Percentiles rank a stretch among this genome's conserved stretches.
phyloP scores from a whole-genome alignment of 2,329 filamentous ascomycete genomes.

The Trichophyton rubrum region DNA sequence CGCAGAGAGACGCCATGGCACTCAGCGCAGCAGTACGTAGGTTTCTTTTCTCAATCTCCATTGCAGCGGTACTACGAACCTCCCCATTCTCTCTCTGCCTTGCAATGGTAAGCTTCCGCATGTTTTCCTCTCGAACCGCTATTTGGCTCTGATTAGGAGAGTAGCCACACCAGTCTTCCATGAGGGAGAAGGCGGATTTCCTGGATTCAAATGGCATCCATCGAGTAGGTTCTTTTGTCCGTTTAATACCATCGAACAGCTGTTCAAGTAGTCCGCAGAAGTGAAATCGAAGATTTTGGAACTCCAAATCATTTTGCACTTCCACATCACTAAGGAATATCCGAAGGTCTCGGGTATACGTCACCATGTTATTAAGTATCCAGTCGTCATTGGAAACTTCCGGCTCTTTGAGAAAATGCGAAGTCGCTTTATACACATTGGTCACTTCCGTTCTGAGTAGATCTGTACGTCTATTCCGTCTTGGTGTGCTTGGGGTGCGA shows the following conservation, averaged over 20 bases:
- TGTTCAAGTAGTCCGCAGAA: slow-evolving; percentile 92
- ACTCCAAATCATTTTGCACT: slow-evolving; percentile 88
- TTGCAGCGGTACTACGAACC: slow-evolving; percentile 66
- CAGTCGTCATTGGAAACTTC: slow-evolving; percentile 78
- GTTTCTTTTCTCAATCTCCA: slow-evolving; percentile 95
- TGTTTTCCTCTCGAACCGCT: slow-evolving; percentile 67
- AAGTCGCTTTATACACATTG: slow-evolving; percentile 87
- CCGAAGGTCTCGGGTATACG: slow-evolving; percentile 82
- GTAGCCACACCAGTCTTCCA: slow-evolving; percentile 99
- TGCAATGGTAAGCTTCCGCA: slow-evolving; percentile 73
- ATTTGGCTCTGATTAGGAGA: slow-evolving; percentile 82
- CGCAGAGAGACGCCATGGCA: slow-evolving; percentile 89
- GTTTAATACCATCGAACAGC: slow-evolving; percentile 80
- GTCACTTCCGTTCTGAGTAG: slow-evolving; percentile 85
- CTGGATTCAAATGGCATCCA: slow-evolving; percentile 98
- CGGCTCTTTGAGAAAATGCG: slow-evolving; percentile 68
- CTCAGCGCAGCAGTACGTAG: slow-evolving; percentile 80
- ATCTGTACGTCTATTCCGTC: slow-evolving; percentile 72
- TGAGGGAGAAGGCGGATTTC: slow-evolving; percentile 87
- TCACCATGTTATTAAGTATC: slow-evolving; percentile 76
- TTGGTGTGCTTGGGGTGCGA: slow-evolving; percentile 68
- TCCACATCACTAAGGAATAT: slow-evolving; percentile 91
- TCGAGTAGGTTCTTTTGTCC: slow-evolving; percentile 67
- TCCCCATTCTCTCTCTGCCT: slow-evolving; percentile 62
- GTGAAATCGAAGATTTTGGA: slow-evolving; percentile 78